Percentiles rank a stretch among this genome's conserved stretches.
Evolutionary conservation across 495 filamentous ascomycete species (phyloP).

Genomic region (Lasiosphaeria hispida): DNA sequence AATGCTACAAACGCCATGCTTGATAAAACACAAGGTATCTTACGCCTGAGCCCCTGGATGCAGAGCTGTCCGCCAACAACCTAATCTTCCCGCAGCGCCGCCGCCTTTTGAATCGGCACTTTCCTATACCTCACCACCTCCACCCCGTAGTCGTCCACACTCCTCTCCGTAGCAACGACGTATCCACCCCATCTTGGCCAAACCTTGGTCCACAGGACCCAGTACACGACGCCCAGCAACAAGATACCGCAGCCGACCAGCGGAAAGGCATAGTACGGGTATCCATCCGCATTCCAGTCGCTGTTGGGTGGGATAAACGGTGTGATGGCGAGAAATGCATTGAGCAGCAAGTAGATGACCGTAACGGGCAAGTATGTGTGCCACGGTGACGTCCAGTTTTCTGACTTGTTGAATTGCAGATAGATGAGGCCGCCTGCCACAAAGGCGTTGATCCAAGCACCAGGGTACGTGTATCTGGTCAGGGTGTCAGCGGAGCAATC

Average conservation of each 20-base stretch:
- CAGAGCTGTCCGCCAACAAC: neutral
- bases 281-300: slow-evolving; percentile 48
- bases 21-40: no score
- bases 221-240: slow-evolving; percentile 48
- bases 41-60: neutral
- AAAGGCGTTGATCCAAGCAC: slow-evolving; percentile 51
- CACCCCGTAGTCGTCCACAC: slow-evolving; percentile 38
- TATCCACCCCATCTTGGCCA: slow-evolving; percentile 48
- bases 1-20: neutral
- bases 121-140: slow-evolving; percentile 44
- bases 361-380: slow-evolving; percentile 42
- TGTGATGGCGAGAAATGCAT: slow-evolving; percentile 50
- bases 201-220: slow-evolving; percentile 47
- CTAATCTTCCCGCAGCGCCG: neutral
- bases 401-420: slow-evolving; percentile 38
- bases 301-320: slow-evolving; percentile 51
- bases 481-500: slow-evolving; percentile 8
- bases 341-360: slow-evolving; percentile 44
- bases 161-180: slow-evolving; percentile 39
- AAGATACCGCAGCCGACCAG: slow-evolving; percentile 50
- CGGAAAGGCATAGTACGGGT: slow-evolving; percentile 53
- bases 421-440: slow-evolving; percentile 52
- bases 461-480: slow-evolving; percentile 47
- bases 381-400: slow-evolving; percentile 47
- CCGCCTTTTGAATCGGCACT: slow-evolving; percentile 1